These are phyloP conservation scores for Endogone sp. DNA, from an alignment of 192 early-diverging fungal genomes.

Conservation along the genomic window DNA sequence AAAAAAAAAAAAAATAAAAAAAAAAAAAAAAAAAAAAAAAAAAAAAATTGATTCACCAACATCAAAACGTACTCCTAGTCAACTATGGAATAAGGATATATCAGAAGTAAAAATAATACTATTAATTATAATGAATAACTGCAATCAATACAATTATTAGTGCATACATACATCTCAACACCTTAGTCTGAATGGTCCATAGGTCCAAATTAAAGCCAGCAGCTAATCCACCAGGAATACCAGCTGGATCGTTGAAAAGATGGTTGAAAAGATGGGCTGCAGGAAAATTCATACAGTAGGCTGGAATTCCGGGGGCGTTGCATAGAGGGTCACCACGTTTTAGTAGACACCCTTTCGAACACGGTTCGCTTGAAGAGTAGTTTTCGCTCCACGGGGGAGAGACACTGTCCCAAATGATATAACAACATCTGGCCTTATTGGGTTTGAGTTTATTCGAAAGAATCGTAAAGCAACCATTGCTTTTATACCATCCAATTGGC, in stretches of 20 bases:
- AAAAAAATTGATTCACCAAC: too few species aligned
- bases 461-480: conserved; percentile 6
- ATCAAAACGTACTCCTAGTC: too few species aligned
- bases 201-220: conserved; percentile 10
- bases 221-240: background rate
- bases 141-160: too few species aligned
- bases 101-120: too few species aligned
- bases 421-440: conserved; percentile 4
- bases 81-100: too few species aligned
- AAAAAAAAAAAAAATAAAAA: too few species aligned
- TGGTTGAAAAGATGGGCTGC: conserved; percentile 3
- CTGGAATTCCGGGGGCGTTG: background rate
- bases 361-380: background rate
- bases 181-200: background rate
- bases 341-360: background rate
- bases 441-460: conserved; percentile 10
- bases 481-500: background rate
- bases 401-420: conserved; percentile 13
- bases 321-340: background rate
- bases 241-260: conserved; percentile 8
- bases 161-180: background rate
- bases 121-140: too few species aligned
- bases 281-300: conserved; percentile 4
- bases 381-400: background rate
- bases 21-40: too few species aligned